Conservation (phyloP, 306 rosid species). For the Prunus davidiana region DNA sequence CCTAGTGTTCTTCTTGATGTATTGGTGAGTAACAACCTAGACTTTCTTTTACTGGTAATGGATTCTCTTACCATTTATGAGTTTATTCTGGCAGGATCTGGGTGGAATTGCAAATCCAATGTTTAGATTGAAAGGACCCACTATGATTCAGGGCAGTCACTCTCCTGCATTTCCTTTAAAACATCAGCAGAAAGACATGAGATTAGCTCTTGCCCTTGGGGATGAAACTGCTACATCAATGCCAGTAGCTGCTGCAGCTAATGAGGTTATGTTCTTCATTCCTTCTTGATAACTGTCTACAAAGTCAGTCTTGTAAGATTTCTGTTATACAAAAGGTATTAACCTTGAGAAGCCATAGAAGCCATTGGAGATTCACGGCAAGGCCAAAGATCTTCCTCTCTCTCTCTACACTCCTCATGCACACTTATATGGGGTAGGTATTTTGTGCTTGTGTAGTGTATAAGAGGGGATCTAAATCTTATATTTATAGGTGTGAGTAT, state of each 20-base stretch:
- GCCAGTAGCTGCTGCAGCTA: constrained; percentile 88
- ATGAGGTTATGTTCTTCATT: constrained; percentile 50
- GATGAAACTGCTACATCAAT: constrained; percentile 68
- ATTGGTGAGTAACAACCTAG: constrained; percentile 42
- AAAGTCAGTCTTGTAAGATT: not conserved
- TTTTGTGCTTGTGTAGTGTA: too few relatives aligned
- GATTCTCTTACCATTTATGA: constrained; percentile 9
- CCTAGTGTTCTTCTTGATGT: constrained; percentile 74
- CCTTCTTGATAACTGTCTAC: not conserved
- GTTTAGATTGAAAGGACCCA: constrained; percentile 80
- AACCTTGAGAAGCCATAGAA: too few relatives aligned
- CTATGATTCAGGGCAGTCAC: constrained; percentile 59
- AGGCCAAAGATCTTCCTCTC: too few relatives aligned
- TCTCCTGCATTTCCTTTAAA: constrained; percentile 85
- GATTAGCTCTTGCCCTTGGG: constrained; percentile 82
- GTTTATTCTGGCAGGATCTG: constrained; percentile 54
- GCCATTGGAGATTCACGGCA: too few relatives aligned
- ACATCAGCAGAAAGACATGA: constrained; percentile 94
- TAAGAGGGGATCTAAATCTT: too few relatives aligned
- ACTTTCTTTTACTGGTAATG: constrained; percentile 11
- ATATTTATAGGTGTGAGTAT: too few relatives aligned
- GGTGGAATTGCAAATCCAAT: constrained; percentile 63
- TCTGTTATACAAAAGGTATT: too few relatives aligned
- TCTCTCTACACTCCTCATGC: too few relatives aligned
- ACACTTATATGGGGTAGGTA: too few relatives aligned